A percentile compares a stretch with the other conserved stretches of the same genome.
Evolutionary conservation across 768 basidiomycete species (phyloP).

Genomic region (Macrolepiota dolichaula): DNA sequence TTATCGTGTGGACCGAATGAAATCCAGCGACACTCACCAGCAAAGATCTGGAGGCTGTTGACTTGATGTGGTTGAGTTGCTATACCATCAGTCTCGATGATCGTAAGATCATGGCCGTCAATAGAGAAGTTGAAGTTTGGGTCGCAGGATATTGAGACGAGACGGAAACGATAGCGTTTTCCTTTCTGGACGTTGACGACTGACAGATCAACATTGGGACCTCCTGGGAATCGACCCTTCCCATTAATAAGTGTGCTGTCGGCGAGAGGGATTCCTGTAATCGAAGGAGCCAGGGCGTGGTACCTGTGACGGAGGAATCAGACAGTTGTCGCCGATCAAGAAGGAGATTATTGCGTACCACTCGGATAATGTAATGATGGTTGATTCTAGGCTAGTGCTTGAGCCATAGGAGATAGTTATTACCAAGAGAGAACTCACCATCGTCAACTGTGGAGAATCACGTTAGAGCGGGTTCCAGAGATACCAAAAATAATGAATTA

Average conservation of each 20-base stretch:
- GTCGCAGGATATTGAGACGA: slow-evolving; percentile 20
- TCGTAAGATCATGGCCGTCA: slow-evolving; percentile 35
- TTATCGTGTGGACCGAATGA: background rate
- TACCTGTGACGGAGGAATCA: slow-evolving; percentile 15
- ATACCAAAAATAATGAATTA: background rate
- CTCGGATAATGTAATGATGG: slow-evolving; percentile 37
- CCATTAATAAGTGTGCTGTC: slow-evolving; percentile 36
- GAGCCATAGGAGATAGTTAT: slow-evolving; percentile 22
- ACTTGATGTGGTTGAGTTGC: slow-evolving; percentile 24
- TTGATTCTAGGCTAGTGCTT: slow-evolving; percentile 27
- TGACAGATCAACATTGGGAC: slow-evolving; percentile 26
- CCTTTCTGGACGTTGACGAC: slow-evolving; percentile 31
- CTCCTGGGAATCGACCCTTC: slow-evolving; percentile 29
- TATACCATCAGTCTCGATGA: slow-evolving; percentile 34
- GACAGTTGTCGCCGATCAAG: background rate
- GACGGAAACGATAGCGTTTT: slow-evolving; percentile 27
- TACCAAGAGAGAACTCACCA: slow-evolving; percentile 24
- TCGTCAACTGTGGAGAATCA: slow-evolving; percentile 23
- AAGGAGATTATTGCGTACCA: slow-evolving; percentile 20
- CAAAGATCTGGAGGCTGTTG: slow-evolving; percentile 22
- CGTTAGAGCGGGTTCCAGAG: background rate
- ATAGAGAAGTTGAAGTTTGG: slow-evolving; percentile 41
- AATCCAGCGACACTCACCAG: slow-evolving; percentile 18
- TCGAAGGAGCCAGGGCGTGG: slow-evolving; percentile 18
- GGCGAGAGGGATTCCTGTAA: slow-evolving; percentile 19